A percentile compares a stretch with the other conserved stretches of the same genome.
These are phyloP conservation scores for Fusarium odoratissimum DNA, from an alignment of 2,329 filamentous ascomycete species.

Conservation along the genomic window DNA sequence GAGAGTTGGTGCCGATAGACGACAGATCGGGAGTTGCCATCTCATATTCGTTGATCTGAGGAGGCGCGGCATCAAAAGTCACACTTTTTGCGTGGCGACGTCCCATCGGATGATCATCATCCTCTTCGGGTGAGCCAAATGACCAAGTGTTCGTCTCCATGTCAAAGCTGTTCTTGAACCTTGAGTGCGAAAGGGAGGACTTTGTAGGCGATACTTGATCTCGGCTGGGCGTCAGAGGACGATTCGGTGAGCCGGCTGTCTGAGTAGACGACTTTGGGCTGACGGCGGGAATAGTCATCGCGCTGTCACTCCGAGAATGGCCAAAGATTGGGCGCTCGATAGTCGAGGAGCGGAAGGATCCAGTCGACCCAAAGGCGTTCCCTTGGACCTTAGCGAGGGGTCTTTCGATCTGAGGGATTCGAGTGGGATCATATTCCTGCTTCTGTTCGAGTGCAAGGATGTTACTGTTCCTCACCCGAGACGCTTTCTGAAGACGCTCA, in stretches of 20 bases:
- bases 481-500: slow-evolving; percentile 93
- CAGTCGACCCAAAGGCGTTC: slow-evolving; percentile 73
- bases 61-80: slow-evolving; percentile 93
- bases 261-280: slow-evolving; percentile 61
- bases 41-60: slow-evolving; percentile 97
- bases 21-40: slow-evolving; percentile 98
- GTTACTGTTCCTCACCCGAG: slow-evolving; percentile 96
- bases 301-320: slow-evolving; percentile 63
- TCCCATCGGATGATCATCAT: slow-evolving; percentile 71
- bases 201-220: slow-evolving; percentile 85
- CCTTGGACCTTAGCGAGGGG: slow-evolving; percentile 82
- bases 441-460: slow-evolving; percentile 95
- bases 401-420: slow-evolving; percentile 81
- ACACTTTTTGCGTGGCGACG: slow-evolving; percentile 94
- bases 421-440: slow-evolving; percentile 89
- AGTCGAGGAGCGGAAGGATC: slow-evolving; percentile 65
- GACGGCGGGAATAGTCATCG: slow-evolving; percentile 68
- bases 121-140: slow-evolving; percentile 69
- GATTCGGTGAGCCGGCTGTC: slow-evolving; percentile 49
- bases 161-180: slow-evolving; percentile 76
- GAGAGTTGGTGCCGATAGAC: slow-evolving; percentile 87
- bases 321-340: slow-evolving; percentile 53
- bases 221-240: slow-evolving; percentile 69
- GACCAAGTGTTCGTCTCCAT: slow-evolving; percentile 76
- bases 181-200: slow-evolving; percentile 81